Percentiles rank a stretch among this genome's conserved stretches.
Conservation (phyloP, 352 stramenopile genomes). For the Pythium periplocum region DNA sequence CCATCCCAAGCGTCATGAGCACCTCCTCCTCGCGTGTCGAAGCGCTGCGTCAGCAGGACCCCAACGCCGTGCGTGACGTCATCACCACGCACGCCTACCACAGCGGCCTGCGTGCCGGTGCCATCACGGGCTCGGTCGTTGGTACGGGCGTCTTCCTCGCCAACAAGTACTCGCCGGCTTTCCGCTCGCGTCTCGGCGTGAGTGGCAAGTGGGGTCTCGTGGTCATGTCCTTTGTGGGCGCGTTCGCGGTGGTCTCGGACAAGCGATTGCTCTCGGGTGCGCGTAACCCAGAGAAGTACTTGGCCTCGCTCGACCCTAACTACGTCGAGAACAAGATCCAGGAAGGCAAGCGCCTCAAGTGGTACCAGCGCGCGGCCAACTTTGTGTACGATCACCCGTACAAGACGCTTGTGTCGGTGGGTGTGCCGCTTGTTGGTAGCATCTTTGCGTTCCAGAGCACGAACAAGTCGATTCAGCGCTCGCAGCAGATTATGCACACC, state of each 20-base stretch:
- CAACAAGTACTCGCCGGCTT: constrained; percentile 58
- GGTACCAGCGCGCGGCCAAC: constrained; percentile 63
- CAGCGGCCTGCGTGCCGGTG: constrained; percentile 44
- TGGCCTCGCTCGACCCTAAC: constrained; percentile 45
- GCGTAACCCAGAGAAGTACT: constrained; percentile 68
- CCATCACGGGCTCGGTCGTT: constrained; percentile 21
- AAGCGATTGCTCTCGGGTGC: constrained; percentile 51
- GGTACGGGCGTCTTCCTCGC: constrained; percentile 29
- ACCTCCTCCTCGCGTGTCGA: constrained; percentile 9
- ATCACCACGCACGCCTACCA: constrained; percentile 69
- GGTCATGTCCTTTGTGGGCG: constrained; percentile 48
- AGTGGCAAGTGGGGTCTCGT: constrained; percentile 76
- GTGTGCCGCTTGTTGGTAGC: constrained; percentile 54
- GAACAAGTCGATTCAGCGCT: constrained; percentile 63
- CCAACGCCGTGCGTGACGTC: constrained; percentile 51
- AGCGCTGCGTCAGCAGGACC: constrained; percentile 22
- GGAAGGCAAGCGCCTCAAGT: constrained; percentile 32
- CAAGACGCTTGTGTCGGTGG: constrained; percentile 40
- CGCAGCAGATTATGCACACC: constrained; percentile 86
- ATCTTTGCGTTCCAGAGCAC: constrained; percentile 70
- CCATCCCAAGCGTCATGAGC: constrained; percentile 10
- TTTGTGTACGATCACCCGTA: constrained; percentile 82
- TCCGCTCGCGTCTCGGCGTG: constrained; percentile 61
- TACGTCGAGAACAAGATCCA: constrained; percentile 35
- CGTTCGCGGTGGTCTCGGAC: constrained; percentile 67